These are phyloP conservation scores for Detonula confervacea DNA, from an alignment of 352 stramenopile species.

Conservation along the genomic window DNA sequence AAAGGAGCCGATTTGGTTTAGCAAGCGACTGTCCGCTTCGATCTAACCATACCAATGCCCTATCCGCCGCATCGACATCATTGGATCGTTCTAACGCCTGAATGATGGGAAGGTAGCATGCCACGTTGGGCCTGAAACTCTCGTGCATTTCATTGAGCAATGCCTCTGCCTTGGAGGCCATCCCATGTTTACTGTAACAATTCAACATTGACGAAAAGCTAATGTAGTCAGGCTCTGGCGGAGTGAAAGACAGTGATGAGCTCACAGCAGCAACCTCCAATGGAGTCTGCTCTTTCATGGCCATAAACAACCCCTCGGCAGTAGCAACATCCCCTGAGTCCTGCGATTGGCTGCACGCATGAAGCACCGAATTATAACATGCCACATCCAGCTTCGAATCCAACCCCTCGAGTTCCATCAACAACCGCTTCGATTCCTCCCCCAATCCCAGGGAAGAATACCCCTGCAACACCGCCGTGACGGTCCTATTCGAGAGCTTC, in stretches of 20 bases:
- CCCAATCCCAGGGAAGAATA: conserved; percentile 42
- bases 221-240: conserved; percentile 39
- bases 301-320: conserved; percentile 40
- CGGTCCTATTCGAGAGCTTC: conserved; percentile 32
- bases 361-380: conserved; percentile 50
- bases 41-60: conserved; percentile 34
- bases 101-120: conserved; percentile 43
- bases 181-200: conserved; percentile 40
- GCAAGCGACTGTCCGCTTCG: conserved; percentile 11
- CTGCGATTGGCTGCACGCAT: conserved; percentile 32
- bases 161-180: conserved; percentile 28
- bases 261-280: conserved; percentile 7
- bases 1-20: conserved; percentile 34
- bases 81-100: conserved; percentile 43
- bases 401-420: conserved; percentile 41
- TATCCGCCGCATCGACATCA: conserved; percentile 29
- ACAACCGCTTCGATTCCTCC: conserved; percentile 26
- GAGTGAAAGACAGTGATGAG: conserved; percentile 19
- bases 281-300: conserved; percentile 43
- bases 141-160: conserved; percentile 38
- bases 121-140: conserved; percentile 14
- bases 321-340: conserved; percentile 3
- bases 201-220: conserved; percentile 46
- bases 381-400: conserved; percentile 33
- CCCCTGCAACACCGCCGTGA: conserved; percentile 32